Evolutionary conservation across 768 basidiomycete species (phyloP).

Genomic region (Dentipellis sp.): DNA sequence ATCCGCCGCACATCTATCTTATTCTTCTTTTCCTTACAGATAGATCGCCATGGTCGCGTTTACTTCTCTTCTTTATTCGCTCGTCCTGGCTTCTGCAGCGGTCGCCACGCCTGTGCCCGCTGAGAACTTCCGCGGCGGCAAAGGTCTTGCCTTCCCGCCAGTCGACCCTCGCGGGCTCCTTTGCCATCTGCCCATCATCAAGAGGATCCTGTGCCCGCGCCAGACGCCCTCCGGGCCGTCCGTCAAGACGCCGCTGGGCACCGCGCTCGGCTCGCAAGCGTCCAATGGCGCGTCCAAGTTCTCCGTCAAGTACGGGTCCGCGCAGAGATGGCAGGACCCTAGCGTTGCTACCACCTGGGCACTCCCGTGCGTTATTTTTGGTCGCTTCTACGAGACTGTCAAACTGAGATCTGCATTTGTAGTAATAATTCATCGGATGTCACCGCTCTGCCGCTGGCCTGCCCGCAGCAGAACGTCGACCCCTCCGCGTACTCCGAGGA

Average conservation of each 20-base stretch:
- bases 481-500: constrained; percentile 56
- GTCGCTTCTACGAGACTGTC: neutral
- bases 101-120: constrained; percentile 23
- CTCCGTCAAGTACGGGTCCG: constrained; percentile 57
- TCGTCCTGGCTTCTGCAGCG: constrained; percentile 22
- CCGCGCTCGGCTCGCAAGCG: constrained; percentile 43
- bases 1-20: constrained; percentile 1
- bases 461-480: constrained; percentile 53
- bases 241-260: constrained; percentile 44
- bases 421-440: constrained; percentile 45
- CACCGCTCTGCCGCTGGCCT: constrained; percentile 54
- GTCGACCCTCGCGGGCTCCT: constrained; percentile 21
- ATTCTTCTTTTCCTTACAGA: constrained; percentile 1
- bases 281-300: constrained; percentile 45
- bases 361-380: constrained; percentile 44
- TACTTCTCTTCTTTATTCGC: constrained; percentile 24
- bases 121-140: neutral
- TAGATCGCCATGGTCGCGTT: constrained; percentile 25
- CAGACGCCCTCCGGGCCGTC: constrained; percentile 17
- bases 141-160: constrained; percentile 3
- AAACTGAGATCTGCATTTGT: neutral
- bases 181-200: constrained; percentile 38
- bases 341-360: constrained; percentile 44
- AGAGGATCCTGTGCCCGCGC: constrained; percentile 33
- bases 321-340: constrained; percentile 52